phyloP scores from a whole-genome alignment of 805 yeast genomes.

The Lipomyces orientalis region DNA sequence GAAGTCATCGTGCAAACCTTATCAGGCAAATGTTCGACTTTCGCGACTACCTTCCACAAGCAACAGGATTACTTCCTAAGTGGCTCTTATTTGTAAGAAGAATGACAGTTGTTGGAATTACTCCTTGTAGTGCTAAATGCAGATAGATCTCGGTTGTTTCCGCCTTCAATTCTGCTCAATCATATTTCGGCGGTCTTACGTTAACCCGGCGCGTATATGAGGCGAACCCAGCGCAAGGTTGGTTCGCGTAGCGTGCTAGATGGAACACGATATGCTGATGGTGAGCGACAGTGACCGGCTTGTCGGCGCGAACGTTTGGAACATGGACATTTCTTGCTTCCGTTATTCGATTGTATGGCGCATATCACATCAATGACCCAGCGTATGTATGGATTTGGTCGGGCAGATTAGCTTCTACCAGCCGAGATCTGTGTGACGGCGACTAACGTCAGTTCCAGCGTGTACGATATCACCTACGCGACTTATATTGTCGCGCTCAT shows the following conservation, averaged over 20 bases:
- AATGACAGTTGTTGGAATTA: conserved; percentile 32
- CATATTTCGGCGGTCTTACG: conserved; percentile 73
- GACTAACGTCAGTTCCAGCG: conserved; percentile 39
- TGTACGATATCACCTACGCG: conserved; percentile 78
- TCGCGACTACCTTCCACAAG: conserved; percentile 48
- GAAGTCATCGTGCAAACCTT: background rate
- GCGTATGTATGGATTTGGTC: conserved; percentile 46
- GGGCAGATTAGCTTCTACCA: background rate
- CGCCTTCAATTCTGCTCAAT: conserved; percentile 85
- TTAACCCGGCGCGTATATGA: conserved; percentile 84
- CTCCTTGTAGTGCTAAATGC: background rate
- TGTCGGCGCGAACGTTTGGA: conserved; percentile 96
- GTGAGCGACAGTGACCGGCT: conserved; percentile 48
- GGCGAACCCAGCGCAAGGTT: conserved; percentile 62
- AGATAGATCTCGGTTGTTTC: conserved; percentile 77
- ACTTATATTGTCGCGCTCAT: conserved; percentile 81
- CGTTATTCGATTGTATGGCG: conserved; percentile 83
- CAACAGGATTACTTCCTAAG: conserved; percentile 70
- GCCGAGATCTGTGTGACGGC: background rate
- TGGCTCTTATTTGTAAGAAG: conserved; percentile 70
- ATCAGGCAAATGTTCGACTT: conserved; percentile 29
- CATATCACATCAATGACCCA: conserved; percentile 70
- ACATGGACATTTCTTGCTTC: conserved; percentile 95
- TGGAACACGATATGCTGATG: background rate
- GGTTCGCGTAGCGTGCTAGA: conserved; percentile 26